phyloP scores from a whole-genome alignment of 257 asterid genomes.

The Hygrophila difformis region DNA sequence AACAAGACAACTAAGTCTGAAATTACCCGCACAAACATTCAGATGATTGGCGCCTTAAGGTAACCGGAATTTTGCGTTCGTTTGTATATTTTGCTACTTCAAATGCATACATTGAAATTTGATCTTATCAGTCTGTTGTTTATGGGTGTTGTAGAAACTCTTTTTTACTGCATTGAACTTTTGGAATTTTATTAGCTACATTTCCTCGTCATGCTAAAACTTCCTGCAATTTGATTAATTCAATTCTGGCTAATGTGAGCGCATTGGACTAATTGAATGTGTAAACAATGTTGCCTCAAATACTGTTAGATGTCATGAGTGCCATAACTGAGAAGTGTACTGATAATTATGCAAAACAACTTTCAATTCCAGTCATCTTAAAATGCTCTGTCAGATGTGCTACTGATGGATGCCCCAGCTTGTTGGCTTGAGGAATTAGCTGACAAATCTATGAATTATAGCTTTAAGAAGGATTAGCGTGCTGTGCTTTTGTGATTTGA shows the following conservation, averaged over 20 bases:
- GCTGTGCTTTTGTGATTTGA: neutral
- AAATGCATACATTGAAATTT: too few relatives aligned
- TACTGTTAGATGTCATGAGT: neutral
- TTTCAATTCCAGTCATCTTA: neutral
- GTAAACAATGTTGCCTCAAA: neutral
- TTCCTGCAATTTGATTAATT: neutral
- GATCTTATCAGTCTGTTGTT: slow-evolving; percentile 5
- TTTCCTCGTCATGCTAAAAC: too few relatives aligned
- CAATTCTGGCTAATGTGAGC: neutral
- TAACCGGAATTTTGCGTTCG: slow-evolving; percentile 14
- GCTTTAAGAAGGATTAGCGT: slow-evolving; percentile 3
- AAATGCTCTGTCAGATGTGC: slow-evolving; percentile 3
- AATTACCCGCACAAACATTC: slow-evolving; percentile 87
- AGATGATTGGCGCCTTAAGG: slow-evolving; percentile 99
- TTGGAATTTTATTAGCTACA: neutral
- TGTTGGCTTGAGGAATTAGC: slow-evolving; percentile 11
- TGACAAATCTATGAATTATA: slow-evolving; percentile 3
- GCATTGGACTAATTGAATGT: neutral
- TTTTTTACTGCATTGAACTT: slow-evolving; percentile 4
- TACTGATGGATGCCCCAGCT: neutral
- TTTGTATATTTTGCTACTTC: too few relatives aligned
- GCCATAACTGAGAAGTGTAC: neutral
- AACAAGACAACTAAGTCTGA: slow-evolving; percentile 64
- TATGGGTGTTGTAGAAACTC: slow-evolving; percentile 5
- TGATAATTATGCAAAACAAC: neutral